Conservation (phyloP, 345 rosid genomes). For the Eucalyptus virginea region DNA sequence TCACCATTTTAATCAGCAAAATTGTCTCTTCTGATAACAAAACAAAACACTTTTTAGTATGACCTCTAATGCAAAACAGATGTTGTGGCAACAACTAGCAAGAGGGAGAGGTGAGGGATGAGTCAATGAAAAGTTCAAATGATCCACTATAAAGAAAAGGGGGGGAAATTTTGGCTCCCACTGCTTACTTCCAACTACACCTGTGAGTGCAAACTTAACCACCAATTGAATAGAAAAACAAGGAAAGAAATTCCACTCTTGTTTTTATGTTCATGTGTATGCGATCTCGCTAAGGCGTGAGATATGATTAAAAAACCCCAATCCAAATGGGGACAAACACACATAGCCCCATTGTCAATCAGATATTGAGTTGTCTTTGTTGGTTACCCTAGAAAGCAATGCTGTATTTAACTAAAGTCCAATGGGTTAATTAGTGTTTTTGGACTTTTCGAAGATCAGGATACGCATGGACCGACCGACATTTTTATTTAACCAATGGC, state of each 20-base stretch:
- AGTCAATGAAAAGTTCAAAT: slow-evolving; percentile 14
- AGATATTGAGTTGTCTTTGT: background rate
- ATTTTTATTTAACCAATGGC: background rate
- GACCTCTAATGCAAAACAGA: background rate
- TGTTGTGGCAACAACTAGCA: background rate
- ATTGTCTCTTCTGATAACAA: background rate
- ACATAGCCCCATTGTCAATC: background rate
- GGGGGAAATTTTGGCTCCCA: background rate
- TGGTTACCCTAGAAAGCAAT: background rate
- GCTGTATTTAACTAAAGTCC: background rate
- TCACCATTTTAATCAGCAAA: background rate
- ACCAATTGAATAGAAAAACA: slow-evolving; percentile 7
- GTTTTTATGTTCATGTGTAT: slow-evolving; percentile 3
- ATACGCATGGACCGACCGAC: background rate
- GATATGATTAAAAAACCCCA: background rate
- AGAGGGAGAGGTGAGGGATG: slow-evolving; percentile 15
- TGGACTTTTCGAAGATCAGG: background rate
- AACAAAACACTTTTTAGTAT: background rate
- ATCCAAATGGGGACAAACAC: background rate
- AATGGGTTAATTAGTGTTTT: background rate
- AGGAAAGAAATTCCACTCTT: background rate
- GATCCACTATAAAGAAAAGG: slow-evolving; percentile 16
- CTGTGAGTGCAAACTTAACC: slow-evolving; percentile 12
- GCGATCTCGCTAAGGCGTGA: slow-evolving; percentile 9
- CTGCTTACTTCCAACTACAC: background rate